Percentiles rank a stretch among this genome's conserved stretches.
phyloP scores from a whole-genome alignment of 345 rosid species.

The Pseudoturritis turrita region DNA sequence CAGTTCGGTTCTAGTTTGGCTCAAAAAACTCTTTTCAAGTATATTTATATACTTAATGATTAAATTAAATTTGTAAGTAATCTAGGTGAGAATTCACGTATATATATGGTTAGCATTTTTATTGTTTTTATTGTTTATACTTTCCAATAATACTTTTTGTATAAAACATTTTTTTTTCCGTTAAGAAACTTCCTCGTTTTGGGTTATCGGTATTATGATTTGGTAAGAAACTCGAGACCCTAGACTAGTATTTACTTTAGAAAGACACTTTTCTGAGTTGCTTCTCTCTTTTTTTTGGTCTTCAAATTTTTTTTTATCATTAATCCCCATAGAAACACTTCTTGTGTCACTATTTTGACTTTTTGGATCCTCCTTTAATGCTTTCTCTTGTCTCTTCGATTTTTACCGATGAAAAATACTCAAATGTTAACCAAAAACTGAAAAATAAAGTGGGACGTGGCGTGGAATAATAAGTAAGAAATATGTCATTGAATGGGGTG shows the following conservation, averaged over 20 bases:
- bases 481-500: not conserved
- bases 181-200: not conserved
- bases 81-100: not conserved
- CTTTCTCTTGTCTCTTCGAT: not conserved
- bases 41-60: not conserved
- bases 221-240: slow-evolving; percentile 20
- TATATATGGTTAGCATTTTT: not conserved
- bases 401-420: slow-evolving; percentile 7
- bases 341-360: slow-evolving; percentile 7
- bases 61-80: not conserved
- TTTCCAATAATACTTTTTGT: not conserved
- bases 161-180: not conserved
- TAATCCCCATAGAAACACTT: slow-evolving; percentile 7
- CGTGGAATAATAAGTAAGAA: not conserved
- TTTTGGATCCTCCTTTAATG: slow-evolving; percentile 6
- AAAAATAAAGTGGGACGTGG: not conserved
- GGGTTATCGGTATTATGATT: slow-evolving; percentile 15
- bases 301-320: not conserved
- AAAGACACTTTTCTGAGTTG: not conserved
- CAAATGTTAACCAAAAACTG: not conserved
- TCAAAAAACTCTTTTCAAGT: not conserved
- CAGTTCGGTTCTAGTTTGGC: not conserved
- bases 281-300: not conserved
- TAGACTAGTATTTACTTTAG: not conserved
- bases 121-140: not conserved